A percentile compares a stretch with the other conserved stretches of the same genome.
These are phyloP conservation scores for Pleurotus platypus DNA, from an alignment of 768 basidiomycete species.

Conservation along the genomic window DNA sequence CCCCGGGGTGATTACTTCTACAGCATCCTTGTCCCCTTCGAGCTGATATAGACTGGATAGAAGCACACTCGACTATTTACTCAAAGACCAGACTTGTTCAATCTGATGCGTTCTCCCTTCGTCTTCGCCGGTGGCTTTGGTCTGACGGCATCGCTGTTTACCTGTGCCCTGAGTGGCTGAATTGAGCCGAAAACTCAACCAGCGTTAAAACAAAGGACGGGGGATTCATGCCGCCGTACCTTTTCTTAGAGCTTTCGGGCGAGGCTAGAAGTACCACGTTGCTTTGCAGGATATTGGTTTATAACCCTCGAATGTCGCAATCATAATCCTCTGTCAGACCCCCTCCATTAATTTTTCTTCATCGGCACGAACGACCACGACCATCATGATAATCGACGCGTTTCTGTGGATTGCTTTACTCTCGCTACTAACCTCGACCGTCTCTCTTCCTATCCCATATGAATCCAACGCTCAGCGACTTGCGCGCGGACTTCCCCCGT, in stretches of 20 bases:
- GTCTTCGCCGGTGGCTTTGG: too few species aligned
- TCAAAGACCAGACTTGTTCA: neutral
- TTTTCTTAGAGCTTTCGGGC: neutral
- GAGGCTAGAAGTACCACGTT: neutral
- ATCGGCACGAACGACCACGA: neutral
- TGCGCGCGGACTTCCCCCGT: constrained; percentile 41
- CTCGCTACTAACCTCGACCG: neutral
- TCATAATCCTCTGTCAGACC: neutral
- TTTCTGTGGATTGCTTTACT: neutral
- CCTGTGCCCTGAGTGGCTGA: too few species aligned
- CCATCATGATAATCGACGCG: neutral
- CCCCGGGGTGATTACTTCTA: neutral
- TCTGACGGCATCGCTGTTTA: too few species aligned
- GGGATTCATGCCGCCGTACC: constrained; percentile 1
- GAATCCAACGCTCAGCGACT: constrained; percentile 42
- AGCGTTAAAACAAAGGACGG: constrained; percentile 1
- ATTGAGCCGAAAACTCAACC: too few species aligned
- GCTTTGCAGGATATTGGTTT: neutral
- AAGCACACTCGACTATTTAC: neutral
- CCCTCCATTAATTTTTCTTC: neutral
- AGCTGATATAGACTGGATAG: neutral
- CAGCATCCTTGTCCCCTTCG: neutral
- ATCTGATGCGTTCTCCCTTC: neutral
- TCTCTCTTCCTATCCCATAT: neutral
- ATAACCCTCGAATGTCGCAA: neutral